Conservation (phyloP, 2,329 filamentous ascomycete genomes). For the Grosmannia clavigera region DNA sequence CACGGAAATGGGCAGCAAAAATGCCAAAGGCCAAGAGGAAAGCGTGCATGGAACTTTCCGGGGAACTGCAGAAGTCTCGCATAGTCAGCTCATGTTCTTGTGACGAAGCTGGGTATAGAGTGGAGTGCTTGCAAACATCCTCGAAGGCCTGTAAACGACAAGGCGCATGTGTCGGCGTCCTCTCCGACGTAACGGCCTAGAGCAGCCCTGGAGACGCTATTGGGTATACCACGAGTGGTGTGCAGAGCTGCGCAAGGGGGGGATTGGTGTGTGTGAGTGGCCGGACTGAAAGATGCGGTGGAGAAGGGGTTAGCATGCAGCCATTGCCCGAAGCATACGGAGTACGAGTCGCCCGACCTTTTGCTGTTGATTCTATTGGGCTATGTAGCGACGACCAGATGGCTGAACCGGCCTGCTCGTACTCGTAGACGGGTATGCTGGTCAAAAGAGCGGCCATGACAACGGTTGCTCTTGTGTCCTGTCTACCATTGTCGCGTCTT, state of each 20-base stretch:
- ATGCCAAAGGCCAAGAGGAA: not conserved
- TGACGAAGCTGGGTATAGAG: not conserved
- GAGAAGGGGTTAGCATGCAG: not conserved
- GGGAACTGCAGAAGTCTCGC: not conserved
- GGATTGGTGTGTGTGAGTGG: not conserved
- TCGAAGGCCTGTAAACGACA: not conserved
- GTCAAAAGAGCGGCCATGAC: not conserved
- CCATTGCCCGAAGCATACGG: not conserved
- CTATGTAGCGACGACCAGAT: not conserved
- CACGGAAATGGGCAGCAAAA: not conserved
- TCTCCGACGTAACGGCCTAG: too few relatives aligned
- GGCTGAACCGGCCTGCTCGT: too few relatives aligned
- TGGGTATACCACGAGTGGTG: not conserved
- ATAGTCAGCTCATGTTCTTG: not conserved
- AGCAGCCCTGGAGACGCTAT: not conserved
- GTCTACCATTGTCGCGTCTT: not conserved
- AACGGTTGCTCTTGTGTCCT: not conserved
- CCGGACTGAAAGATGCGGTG: not conserved
- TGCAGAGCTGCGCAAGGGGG: not conserved
- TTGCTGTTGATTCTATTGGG: not conserved
- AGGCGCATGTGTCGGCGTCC: not conserved
- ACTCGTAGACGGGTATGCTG: not conserved
- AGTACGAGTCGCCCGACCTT: not conserved
- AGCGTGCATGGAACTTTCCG: not conserved
- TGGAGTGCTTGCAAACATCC: not conserved